Evolutionary conservation across 768 basidiomycete genomes (phyloP).

Genomic region (Naganishia vaughanmartiniae): DNA sequence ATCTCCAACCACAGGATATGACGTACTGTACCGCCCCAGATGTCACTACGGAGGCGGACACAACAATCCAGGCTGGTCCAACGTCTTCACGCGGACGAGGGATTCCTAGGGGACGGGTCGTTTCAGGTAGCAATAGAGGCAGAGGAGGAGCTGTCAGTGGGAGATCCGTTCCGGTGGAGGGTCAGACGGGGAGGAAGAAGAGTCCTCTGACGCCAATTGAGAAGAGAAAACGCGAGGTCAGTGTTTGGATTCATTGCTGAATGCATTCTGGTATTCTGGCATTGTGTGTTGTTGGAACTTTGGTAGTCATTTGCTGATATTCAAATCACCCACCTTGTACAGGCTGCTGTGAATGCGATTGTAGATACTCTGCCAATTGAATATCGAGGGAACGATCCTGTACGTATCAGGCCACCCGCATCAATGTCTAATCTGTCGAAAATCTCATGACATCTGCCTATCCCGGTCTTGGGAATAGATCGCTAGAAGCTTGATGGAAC

Average conservation of each 20-base stretch:
- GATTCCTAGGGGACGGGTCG: slow-evolving; percentile 10
- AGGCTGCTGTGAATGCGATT: slow-evolving; percentile 61
- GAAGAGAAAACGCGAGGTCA: slow-evolving; percentile 12
- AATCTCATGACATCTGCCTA: background rate
- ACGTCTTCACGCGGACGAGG: slow-evolving; percentile 9
- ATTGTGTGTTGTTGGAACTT: background rate
- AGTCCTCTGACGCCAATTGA: slow-evolving; percentile 45
- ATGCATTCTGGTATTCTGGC: slow-evolving; percentile 52
- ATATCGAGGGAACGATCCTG: slow-evolving; percentile 83
- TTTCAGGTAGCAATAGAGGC: slow-evolving; percentile 34
- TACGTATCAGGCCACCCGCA: slow-evolving; percentile 52
- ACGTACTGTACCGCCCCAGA: slow-evolving; percentile 49
- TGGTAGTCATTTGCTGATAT: background rate
- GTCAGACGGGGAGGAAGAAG: slow-evolving; percentile 79
- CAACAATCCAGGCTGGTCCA: background rate
- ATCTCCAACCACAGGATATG: slow-evolving; percentile 34
- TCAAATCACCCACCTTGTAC: slow-evolving; percentile 51
- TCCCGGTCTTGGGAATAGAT: slow-evolving; percentile 54
- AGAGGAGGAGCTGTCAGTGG: slow-evolving; percentile 55
- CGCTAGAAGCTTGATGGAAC: slow-evolving; percentile 74
- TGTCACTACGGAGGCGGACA: slow-evolving; percentile 33
- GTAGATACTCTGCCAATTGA: slow-evolving; percentile 78
- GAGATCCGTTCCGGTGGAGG: slow-evolving; percentile 55
- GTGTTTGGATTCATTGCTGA: background rate
- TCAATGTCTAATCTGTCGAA: background rate